Percentiles rank a stretch among this genome's conserved stretches.
These are phyloP conservation scores for Hypoxylon rubiginosum DNA, from an alignment of 2,329 filamentous ascomycete species.

Conservation along the genomic window DNA sequence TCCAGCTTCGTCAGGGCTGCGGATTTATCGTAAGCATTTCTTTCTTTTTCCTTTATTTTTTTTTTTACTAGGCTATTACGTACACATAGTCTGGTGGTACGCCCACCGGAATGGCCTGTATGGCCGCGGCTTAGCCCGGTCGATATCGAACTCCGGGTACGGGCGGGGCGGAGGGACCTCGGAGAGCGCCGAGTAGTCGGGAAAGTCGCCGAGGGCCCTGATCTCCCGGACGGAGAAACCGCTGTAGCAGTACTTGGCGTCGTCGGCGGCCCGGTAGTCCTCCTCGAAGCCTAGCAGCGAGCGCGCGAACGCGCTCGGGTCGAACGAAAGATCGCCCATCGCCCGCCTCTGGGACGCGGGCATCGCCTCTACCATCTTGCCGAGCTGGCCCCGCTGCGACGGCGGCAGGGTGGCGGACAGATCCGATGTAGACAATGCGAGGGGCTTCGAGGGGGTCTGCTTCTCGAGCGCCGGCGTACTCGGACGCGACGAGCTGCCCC, in stretches of 20 bases:
- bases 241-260: slow-evolving; percentile 69
- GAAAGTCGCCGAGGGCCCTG: slow-evolving; percentile 78
- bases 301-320: slow-evolving; percentile 35
- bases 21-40: not conserved
- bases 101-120: slow-evolving; percentile 87
- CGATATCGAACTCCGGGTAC: slow-evolving; percentile 75
- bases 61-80: slow-evolving; percentile 50
- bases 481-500: slow-evolving; percentile 27
- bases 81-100: slow-evolving; percentile 94
- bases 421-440: slow-evolving; percentile 39
- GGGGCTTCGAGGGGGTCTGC: slow-evolving; percentile 42
- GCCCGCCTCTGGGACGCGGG: slow-evolving; percentile 34
- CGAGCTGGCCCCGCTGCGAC: slow-evolving; percentile 41
- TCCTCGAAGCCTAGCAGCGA: slow-evolving; percentile 53
- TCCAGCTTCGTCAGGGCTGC: slow-evolving; percentile 83
- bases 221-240: slow-evolving; percentile 80
- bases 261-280: slow-evolving; percentile 53
- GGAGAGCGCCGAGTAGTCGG: slow-evolving; percentile 80
- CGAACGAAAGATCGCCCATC: slow-evolving; percentile 42
- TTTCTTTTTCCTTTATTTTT: not conserved
- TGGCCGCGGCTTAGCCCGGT: slow-evolving; percentile 76
- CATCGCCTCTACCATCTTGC: slow-evolving; percentile 33
- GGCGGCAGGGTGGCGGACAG: slow-evolving; percentile 44
- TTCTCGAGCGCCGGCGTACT: slow-evolving; percentile 46
- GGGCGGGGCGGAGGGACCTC: slow-evolving; percentile 78